Percentiles rank a stretch among this genome's conserved stretches.
Conservation (phyloP, 768 basidiomycete species). For the Phanerochaete carnosa region DNA sequence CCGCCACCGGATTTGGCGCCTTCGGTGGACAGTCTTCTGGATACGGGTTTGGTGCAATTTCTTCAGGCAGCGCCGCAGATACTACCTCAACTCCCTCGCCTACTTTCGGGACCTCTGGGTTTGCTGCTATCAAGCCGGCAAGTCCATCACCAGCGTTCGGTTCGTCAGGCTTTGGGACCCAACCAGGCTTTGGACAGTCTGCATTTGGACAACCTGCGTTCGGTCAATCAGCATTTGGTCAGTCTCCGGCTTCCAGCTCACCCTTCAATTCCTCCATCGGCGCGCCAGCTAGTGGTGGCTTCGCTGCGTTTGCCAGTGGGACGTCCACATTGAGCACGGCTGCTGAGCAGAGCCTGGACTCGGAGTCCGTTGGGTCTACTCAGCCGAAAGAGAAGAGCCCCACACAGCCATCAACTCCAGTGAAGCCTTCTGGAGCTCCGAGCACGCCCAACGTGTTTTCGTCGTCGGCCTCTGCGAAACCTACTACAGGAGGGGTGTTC, state of each 20-base stretch:
- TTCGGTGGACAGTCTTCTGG: conserved; percentile 21
- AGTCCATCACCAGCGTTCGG: conserved; percentile 7
- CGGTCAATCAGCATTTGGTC: conserved; percentile 24
- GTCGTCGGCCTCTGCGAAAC: neutral
- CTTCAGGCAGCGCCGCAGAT: conserved; percentile 2
- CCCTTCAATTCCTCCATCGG: conserved; percentile 6
- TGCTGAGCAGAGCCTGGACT: conserved; percentile 7
- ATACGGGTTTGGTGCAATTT: conserved; percentile 1
- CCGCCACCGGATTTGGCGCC: conserved; percentile 28
- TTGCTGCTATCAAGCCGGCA: neutral
- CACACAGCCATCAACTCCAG: neutral
- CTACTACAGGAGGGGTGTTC: conserved; percentile 14
- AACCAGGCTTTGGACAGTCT: conserved; percentile 25
- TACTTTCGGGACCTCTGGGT: neutral
- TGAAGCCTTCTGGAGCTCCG: neutral
- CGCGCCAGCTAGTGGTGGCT: conserved; percentile 10
- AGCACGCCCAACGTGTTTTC: neutral
- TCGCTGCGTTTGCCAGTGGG: conserved; percentile 26
- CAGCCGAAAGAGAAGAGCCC: neutral
- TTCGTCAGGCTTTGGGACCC: conserved; percentile 1
- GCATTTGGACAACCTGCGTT: conserved; percentile 31
- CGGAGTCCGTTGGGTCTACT: conserved; percentile 1
- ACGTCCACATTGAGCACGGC: conserved; percentile 14
- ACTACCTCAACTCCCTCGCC: neutral
- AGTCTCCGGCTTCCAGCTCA: conserved; percentile 22